phyloP scores from a whole-genome alignment of 768 basidiomycete genomes.

The Agrocybe praecox region DNA sequence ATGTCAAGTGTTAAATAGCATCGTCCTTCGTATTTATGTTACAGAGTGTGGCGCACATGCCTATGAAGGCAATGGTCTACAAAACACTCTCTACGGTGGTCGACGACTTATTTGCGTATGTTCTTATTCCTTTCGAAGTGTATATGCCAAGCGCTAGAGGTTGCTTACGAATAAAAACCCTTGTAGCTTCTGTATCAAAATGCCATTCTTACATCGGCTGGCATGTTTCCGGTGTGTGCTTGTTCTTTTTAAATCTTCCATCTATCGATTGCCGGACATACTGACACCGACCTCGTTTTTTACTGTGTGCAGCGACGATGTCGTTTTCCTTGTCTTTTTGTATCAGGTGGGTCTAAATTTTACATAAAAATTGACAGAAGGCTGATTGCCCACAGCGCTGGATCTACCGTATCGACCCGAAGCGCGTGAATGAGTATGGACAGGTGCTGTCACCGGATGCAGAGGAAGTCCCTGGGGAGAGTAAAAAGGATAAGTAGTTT shows the following conservation, averaged over 20 bases:
- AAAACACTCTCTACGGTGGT: conserved; percentile 89
- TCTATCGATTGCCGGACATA: conserved; percentile 19
- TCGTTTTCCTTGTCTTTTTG: conserved; percentile 89
- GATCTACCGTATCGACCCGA: conserved; percentile 96
- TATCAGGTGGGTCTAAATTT: conserved; percentile 70
- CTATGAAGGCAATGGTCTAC: conserved; percentile 98
- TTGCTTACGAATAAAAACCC: too few relatives aligned
- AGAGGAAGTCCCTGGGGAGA: conserved; percentile 45
- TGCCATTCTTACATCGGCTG: conserved; percentile 93
- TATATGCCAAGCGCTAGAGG: too few relatives aligned
- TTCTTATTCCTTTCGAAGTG: not conserved
- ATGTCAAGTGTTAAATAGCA: conserved; percentile 5
- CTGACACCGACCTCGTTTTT: conserved; percentile 12
- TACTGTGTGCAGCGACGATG: conserved; percentile 61
- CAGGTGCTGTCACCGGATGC: conserved; percentile 68
- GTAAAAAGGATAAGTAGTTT: conserved; percentile 53
- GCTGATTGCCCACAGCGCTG: conserved; percentile 63
- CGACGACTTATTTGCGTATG: conserved; percentile 91
- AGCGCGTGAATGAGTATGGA: conserved; percentile 95
- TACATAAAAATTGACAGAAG: conserved; percentile 12
- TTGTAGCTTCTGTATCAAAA: conserved; percentile 88
- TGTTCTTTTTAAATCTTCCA: conserved; percentile 18
- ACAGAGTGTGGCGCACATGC: conserved; percentile 96
- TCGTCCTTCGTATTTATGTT: conserved; percentile 3
- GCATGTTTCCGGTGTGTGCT: conserved; percentile 70